A percentile compares a stretch with the other conserved stretches of the same genome.
phyloP scores from a whole-genome alignment of 148 eudicot genomes.

The Camellia japonica region DNA sequence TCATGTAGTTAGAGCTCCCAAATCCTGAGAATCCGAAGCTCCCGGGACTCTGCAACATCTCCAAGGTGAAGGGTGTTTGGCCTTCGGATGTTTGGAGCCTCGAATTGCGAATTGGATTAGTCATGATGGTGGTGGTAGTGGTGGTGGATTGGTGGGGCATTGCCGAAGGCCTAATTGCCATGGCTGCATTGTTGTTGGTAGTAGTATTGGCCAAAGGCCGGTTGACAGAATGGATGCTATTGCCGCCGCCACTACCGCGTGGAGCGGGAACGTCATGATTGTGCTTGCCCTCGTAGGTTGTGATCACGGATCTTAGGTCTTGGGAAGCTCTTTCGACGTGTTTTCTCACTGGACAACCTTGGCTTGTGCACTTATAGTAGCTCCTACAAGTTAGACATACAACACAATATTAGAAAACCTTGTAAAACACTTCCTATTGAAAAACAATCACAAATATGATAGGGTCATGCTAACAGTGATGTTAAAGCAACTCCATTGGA shows the following conservation, averaged over 20 bases:
- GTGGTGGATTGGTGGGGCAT: constrained; percentile 13
- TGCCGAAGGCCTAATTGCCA: constrained; percentile 50
- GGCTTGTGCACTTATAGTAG: constrained; percentile 78
- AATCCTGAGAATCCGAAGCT: constrained; percentile 41
- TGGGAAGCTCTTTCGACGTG: constrained; percentile 77
- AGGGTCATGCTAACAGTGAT: no score
- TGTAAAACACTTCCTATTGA: background rate
- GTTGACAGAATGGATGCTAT: constrained; percentile 28
- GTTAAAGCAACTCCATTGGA: no score
- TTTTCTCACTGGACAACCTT: constrained; percentile 61
- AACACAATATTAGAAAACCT: background rate
- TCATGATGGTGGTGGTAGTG: constrained; percentile 9
- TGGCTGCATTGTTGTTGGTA: constrained; percentile 20
- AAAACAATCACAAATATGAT: no score
- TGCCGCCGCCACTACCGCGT: constrained; percentile 59
- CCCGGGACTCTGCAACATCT: constrained; percentile 55
- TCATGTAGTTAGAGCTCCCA: constrained; percentile 25
- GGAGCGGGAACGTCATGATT: constrained; percentile 78
- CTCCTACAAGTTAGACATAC: constrained; percentile 38
- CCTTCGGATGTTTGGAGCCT: constrained; percentile 26
- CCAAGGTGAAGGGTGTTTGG: constrained; percentile 48
- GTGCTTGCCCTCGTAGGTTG: constrained; percentile 86
- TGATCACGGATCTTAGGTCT: constrained; percentile 62
- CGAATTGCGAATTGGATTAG: constrained; percentile 19
- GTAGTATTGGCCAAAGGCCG: constrained; percentile 25